Evolutionary conservation across 345 rosid genomes (phyloP), one percentile per base, ranked within the genome.

Genomic region (Linum lewisii): DNA sequence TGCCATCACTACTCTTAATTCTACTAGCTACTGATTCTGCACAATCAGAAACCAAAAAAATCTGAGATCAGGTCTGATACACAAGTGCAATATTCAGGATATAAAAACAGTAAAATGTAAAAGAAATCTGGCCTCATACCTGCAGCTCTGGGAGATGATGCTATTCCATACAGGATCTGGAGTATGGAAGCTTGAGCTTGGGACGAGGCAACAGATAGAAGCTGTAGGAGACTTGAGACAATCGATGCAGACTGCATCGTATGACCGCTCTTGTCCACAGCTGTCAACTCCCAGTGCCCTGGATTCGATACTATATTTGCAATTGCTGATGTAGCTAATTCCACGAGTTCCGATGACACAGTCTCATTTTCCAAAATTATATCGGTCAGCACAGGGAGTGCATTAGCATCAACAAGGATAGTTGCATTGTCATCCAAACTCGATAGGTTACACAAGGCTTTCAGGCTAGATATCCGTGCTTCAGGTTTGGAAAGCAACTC

Each of bases 281-380:
- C 29, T 49, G 79, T 76, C 59, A 74, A 72, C 61, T 78, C 79
- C 82, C 82, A 78, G 61, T 57, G 72, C 47, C 79, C 79, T 57
- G 74, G 75, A 74, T 74, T 74, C 22, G 75, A 78, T 37, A 69
- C 82, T 57, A 74, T 67, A 23, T 78, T 78, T 50, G 77, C 79
- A 7, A 74, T 50, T 54, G 58, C 69, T 21, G 73, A 68, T 53
- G 79, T 72, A 29, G 82, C 77, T 26, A 72, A 59, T 53, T 74
- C 77, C 55, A 23, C 63, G 59, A 61, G 45, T 58, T 73, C 73
- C 3, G 49, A 20, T 29, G 69, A 62, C 56, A 61, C 52, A 55
- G 59, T 58, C 57, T 69, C 58, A 11, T 62, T 51, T 45, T 52
- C 50, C 2, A 78, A 75, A 65, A 78, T 72, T 65, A 78, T 72